Percentiles rank a stretch among this genome's conserved stretches.
Conservation (phyloP, 352 stramenopile genomes). For the Saprolegnia parasitica region DNA sequence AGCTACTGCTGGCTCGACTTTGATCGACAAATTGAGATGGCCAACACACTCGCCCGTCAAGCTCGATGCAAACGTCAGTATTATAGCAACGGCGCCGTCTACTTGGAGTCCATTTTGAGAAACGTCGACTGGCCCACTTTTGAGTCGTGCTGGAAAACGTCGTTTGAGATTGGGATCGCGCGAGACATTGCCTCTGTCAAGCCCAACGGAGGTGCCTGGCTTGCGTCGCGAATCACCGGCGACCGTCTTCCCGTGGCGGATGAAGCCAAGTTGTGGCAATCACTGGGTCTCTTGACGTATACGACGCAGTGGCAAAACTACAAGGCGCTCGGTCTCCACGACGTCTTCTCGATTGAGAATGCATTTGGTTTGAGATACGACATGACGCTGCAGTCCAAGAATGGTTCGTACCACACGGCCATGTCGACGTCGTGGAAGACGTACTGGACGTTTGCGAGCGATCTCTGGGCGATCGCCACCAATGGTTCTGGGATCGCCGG, state of each 20-base stretch:
- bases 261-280: background rate
- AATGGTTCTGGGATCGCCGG: slow-evolving; percentile 7
- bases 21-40: background rate
- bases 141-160: background rate
- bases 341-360: slow-evolving; percentile 14
- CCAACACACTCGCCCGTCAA: slow-evolving; percentile 3
- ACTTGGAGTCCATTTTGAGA: background rate
- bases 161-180: slow-evolving; percentile 14
- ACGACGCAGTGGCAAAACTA: slow-evolving; percentile 27
- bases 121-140: slow-evolving; percentile 3
- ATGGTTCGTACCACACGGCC: background rate
- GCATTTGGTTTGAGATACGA: slow-evolving; percentile 7
- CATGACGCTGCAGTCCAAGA: slow-evolving; percentile 1
- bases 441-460: slow-evolving; percentile 23
- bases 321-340: slow-evolving; percentile 10
- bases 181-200: background rate
- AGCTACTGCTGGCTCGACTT: slow-evolving; percentile 26
- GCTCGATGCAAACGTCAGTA: slow-evolving; percentile 1
- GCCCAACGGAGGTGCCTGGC: background rate
- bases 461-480: slow-evolving; percentile 17
- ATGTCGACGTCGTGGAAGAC: slow-evolving; percentile 2
- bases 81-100: background rate
- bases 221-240: background rate
- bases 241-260: background rate
- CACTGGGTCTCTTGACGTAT: background rate